These are phyloP conservation scores for Sinapis alba DNA, from an alignment of 441 rosid species.

Conservation along the genomic window DNA sequence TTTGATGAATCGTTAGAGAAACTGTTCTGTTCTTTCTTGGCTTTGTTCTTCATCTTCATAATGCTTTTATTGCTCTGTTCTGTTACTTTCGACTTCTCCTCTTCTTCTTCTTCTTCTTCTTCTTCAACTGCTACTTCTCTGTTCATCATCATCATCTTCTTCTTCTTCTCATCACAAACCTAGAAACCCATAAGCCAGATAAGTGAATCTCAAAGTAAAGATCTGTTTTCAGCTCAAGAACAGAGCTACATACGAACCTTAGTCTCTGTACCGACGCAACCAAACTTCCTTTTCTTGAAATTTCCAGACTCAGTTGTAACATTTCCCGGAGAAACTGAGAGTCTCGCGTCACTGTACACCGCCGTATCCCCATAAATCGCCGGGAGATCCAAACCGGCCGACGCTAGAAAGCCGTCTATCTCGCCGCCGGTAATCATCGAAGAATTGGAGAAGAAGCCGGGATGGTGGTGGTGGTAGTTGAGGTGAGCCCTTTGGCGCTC, in stretches of 20 bases:
- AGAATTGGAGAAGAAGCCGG: slow-evolving; percentile 26
- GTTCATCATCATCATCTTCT: slow-evolving; percentile 21
- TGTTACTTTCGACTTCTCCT: slow-evolving; percentile 36
- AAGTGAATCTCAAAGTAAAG: slow-evolving; percentile 7
- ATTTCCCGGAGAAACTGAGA: slow-evolving; percentile 41
- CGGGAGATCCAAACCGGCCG: slow-evolving; percentile 25
- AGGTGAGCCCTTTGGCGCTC: slow-evolving; percentile 61
- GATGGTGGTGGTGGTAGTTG: slow-evolving; percentile 41
- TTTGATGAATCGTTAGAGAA: slow-evolving; percentile 31
- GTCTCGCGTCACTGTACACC: slow-evolving; percentile 37
- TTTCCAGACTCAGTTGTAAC: slow-evolving; percentile 27
- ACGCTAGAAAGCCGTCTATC: neutral
- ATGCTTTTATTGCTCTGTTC: slow-evolving; percentile 22
- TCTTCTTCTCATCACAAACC: slow-evolving; percentile 17
- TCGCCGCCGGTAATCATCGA: slow-evolving; percentile 6
- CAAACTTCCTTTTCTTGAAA: slow-evolving; percentile 34
- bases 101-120: slow-evolving; percentile 13
- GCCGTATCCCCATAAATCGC: slow-evolving; percentile 8
- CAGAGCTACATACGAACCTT: slow-evolving; percentile 29
- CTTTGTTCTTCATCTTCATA: slow-evolving; percentile 19
- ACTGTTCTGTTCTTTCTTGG: slow-evolving; percentile 54
- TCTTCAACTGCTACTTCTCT: neutral
- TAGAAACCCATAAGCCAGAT: neutral
- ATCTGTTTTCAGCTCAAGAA: slow-evolving; percentile 6
- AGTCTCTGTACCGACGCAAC: slow-evolving; percentile 14